Conservation (phyloP, 257 asterid species). For the Catharanthus roseus region DNA sequence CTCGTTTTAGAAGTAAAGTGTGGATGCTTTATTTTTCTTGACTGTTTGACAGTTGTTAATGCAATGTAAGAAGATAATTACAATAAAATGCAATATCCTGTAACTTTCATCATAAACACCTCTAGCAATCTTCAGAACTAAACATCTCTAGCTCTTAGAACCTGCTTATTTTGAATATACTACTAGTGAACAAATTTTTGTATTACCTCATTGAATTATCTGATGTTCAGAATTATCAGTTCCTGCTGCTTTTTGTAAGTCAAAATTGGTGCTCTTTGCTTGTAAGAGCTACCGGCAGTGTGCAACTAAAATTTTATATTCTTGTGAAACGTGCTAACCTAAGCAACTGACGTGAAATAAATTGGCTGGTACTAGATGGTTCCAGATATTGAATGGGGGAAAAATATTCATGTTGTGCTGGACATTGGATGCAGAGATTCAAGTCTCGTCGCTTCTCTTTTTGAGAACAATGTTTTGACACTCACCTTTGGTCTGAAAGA, state of each 20-base stretch:
- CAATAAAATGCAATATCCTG: neutral
- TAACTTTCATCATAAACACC: neutral
- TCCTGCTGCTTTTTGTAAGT: neutral
- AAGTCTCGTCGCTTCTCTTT: constrained; percentile 66
- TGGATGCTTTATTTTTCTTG: neutral
- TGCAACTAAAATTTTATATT: neutral
- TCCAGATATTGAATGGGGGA: constrained; percentile 98
- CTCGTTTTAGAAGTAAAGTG: too few relatives aligned
- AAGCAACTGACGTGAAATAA: constrained; percentile 18
- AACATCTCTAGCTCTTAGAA: neutral
- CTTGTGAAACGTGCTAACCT: constrained; percentile 12
- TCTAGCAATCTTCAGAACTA: neutral
- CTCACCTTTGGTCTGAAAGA: constrained; percentile 86
- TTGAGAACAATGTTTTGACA: constrained; percentile 65
- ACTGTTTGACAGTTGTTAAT: neutral
- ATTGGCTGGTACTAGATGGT: constrained; percentile 66
- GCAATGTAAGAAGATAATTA: neutral
- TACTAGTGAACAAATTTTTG: neutral
- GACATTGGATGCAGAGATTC: constrained; percentile 91
- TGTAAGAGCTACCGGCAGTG: neutral
- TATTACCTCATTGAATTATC: neutral
- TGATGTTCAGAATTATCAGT: neutral
- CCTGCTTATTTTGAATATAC: neutral
- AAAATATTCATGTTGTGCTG: constrained; percentile 72
- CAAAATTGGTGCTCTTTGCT: neutral